Evolutionary conservation across 495 filamentous ascomycete genomes (phyloP).

Genomic region (Niebla homalea): DNA sequence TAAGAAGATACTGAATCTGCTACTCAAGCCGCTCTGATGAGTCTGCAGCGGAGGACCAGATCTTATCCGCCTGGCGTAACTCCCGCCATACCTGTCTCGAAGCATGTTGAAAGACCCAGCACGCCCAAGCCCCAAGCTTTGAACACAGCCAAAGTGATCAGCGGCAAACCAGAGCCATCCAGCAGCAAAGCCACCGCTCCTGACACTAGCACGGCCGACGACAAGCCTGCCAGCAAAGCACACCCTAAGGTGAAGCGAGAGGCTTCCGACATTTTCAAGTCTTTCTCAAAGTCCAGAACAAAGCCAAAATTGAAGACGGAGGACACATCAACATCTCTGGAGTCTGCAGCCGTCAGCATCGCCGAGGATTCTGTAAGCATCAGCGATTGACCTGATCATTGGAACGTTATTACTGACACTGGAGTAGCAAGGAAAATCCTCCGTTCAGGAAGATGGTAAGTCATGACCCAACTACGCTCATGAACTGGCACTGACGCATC

Average conservation of each 20-base stretch:
- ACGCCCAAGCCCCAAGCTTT: background rate
- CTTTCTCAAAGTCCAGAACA: constrained; percentile 56
- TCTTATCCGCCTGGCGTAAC: constrained; percentile 15
- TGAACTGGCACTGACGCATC: constrained; percentile 6
- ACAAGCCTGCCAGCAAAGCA: constrained; percentile 26
- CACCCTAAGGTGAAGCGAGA: constrained; percentile 42
- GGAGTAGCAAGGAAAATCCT: constrained; percentile 11
- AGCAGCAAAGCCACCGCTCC: constrained; percentile 5
- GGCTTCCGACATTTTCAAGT: constrained; percentile 59
- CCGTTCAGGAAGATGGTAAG: constrained; percentile 41
- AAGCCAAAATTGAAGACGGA: constrained; percentile 51
- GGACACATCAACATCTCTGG: constrained; percentile 22
- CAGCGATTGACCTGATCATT: background rate
- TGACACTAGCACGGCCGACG: constrained; percentile 9
- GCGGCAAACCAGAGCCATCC: constrained; percentile 2
- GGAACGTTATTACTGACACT: background rate
- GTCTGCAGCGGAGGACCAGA: constrained; percentile 33
- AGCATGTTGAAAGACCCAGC: constrained; percentile 1
- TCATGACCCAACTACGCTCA: constrained; percentile 11
- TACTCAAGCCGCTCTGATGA: background rate
- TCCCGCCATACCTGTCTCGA: constrained; percentile 14
- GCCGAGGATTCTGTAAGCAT: constrained; percentile 27
- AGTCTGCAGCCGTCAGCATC: constrained; percentile 23
- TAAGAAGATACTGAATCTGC: constrained; percentile 14
- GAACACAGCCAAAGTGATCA: constrained; percentile 9